phyloP scores from a whole-genome alignment of 257 asterid genomes.

The Prunella vulgaris region DNA sequence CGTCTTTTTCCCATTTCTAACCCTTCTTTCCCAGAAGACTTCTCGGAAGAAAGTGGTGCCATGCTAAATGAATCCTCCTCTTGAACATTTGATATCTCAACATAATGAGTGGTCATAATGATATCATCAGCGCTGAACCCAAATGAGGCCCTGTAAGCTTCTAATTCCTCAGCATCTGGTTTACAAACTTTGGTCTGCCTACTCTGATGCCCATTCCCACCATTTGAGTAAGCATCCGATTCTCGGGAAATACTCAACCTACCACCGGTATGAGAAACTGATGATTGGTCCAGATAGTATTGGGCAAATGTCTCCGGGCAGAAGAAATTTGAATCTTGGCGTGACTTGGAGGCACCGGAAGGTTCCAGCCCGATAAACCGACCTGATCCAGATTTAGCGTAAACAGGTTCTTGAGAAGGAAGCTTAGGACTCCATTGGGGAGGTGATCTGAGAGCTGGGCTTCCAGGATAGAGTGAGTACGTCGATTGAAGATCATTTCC shows the following conservation, averaged over 20 bases:
- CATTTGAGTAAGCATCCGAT: conserved; percentile 61
- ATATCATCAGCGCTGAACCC: conserved; percentile 93
- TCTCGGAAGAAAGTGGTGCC: conserved; percentile 40
- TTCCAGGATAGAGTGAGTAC: conserved; percentile 66
- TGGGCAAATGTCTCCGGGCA: conserved; percentile 82
- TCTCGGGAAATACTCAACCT: conserved; percentile 74
- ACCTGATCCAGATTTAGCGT: conserved; percentile 54
- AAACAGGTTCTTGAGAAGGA: conserved; percentile 37
- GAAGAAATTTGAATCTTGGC: conserved; percentile 74
- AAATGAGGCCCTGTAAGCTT: conserved; percentile 85
- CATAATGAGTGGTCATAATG: conserved; percentile 63
- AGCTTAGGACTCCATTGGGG: conserved; percentile 51
- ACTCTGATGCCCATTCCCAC: conserved; percentile 51
- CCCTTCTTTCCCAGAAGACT: conserved; percentile 32
- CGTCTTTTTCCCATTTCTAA: conserved; percentile 25
- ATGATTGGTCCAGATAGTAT: conserved; percentile 68
- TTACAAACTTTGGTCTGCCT: conserved; percentile 50
- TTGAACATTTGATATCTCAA: conserved; percentile 62
- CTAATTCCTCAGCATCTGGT: conserved; percentile 71
- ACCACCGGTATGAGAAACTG: conserved; percentile 67
- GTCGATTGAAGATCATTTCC: conserved; percentile 65
- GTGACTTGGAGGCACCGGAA: conserved; percentile 31
- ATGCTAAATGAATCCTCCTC: conserved; percentile 62
- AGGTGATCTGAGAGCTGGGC: conserved; percentile 75
- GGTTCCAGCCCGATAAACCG: conserved; percentile 37